Evolutionary conservation across 73 alveolate genomes (phyloP), one percentile per base, ranked within the genome.

Genomic region (Paraurostyla sp.): DNA sequence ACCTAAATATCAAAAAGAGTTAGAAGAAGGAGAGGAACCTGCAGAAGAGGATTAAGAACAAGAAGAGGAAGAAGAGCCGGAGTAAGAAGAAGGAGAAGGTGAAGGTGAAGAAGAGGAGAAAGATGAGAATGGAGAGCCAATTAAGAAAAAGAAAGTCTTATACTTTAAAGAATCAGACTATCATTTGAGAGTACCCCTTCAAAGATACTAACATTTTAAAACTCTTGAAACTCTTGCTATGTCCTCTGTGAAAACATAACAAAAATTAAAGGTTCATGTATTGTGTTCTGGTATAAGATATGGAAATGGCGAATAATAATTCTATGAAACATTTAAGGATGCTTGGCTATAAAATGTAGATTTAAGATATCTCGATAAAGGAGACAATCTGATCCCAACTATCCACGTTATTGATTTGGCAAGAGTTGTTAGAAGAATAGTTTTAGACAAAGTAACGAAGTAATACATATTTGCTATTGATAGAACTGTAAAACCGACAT

Each of bases 381-480:
- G 99, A 4, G 93, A 90, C 71, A 97, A 97, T 89, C 83, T 92
- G 38, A 46, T 97, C 32, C 99, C 99, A 0, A 97, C 99, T 3
- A 96, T 97, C 49, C 99, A 97, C 89, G 93, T 97, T 32, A 85
- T 89, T 50, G 99, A 98, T 86, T 87, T 97, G 62, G 97, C 97
- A 25, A 93, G 97, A 86, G 90, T 97, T 22, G 92, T 94, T 58
- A 93, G 94, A 23, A 92, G 95, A 81, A 94, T 98, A 40, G 94
- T 96, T 15, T 95, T 91, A 92, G 94, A 93, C 49, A 89, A 69
- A 75, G 99, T 99, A 20, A 97, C 96, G 45, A 90, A 87, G 83
- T 88, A 96, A 76, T 98, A 98, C 89, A 92, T 98, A 0, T 96
- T 98, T 54, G 99, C 99, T 32, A 76, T 98, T 38, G 99, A 98